Conservation (phyloP, 805 yeast genomes). For the Wickerhamiella alocasiicola region DNA sequence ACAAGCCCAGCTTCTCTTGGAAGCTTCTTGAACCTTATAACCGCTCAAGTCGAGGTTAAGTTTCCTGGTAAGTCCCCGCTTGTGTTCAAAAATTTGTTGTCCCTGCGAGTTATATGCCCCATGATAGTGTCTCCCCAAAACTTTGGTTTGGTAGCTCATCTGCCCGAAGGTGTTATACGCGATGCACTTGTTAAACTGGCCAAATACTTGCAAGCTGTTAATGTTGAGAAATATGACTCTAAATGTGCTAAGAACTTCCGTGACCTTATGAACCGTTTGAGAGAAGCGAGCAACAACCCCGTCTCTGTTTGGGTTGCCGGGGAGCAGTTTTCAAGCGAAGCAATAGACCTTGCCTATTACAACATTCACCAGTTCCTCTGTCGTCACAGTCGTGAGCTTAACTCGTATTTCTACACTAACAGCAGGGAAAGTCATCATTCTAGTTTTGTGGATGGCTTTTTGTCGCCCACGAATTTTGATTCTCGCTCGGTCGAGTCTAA, state of each 20-base stretch:
- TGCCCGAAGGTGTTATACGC: not conserved
- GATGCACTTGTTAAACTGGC: conserved; percentile 7
- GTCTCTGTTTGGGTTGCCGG: not conserved
- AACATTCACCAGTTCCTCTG: conserved; percentile 1
- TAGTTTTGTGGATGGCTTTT: not conserved
- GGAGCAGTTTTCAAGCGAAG: not conserved
- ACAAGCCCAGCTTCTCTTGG: not conserved
- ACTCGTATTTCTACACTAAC: not conserved
- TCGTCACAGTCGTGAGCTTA: conserved; percentile 6
- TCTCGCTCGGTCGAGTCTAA: not conserved
- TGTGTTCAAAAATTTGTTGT: conserved; percentile 6
- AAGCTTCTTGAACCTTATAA: not conserved
- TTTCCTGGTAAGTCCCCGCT: conserved; percentile 3
- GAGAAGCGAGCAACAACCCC: not conserved
- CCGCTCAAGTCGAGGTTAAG: not conserved
- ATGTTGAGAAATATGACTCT: not conserved
- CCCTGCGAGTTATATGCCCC: conserved; percentile 10
- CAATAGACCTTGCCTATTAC: not conserved
- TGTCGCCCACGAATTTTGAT: not conserved
- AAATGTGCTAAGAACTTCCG: not conserved
- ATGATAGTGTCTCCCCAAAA: conserved; percentile 3
- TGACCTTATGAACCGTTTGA: not conserved
- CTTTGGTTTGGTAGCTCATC: conserved; percentile 1
- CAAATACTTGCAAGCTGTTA: conserved; percentile 5
- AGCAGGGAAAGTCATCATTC: not conserved